phyloP scores from a whole-genome alignment of 495 filamentous ascomycete genomes.

The Aspergillus funiculosus region DNA sequence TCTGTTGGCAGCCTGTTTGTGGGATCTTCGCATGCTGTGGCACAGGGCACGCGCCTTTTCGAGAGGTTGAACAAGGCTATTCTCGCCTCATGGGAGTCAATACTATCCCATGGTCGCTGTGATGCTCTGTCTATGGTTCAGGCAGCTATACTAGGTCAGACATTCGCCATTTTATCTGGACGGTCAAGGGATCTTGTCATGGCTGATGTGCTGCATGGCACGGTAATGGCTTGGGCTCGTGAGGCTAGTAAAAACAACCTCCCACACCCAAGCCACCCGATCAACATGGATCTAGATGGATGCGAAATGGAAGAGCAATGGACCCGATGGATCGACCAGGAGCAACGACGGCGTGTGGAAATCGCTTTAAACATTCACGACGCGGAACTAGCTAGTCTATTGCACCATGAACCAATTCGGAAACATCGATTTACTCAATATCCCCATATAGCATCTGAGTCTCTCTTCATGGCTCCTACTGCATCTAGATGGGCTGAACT shows the following conservation, averaged over 20 bases:
- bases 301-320: conserved; percentile 19
- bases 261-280: neutral
- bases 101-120: conserved; percentile 16
- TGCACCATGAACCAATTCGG: conserved; percentile 32
- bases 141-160: conserved; percentile 35
- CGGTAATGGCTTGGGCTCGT: conserved; percentile 35
- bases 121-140: conserved; percentile 35
- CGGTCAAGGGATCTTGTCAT: conserved; percentile 24
- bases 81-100: conserved; percentile 29
- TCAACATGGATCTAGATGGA: neutral
- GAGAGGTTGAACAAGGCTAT: conserved; percentile 34
- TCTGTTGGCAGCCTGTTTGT: conserved; percentile 34
- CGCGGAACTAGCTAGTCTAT: conserved; percentile 30
- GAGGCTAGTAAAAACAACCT: conserved; percentile 19
- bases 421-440: conserved; percentile 22
- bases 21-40: conserved; percentile 23
- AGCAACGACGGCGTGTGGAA: conserved; percentile 20
- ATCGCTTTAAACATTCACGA: conserved; percentile 30
- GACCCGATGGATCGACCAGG: conserved; percentile 17
- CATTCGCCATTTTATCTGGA: conserved; percentile 35
- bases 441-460: conserved; percentile 20
- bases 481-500: conserved; percentile 25
- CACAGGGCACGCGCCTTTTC: conserved; percentile 27
- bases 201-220: conserved; percentile 35
- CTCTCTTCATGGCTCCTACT: conserved; percentile 28